These are phyloP conservation scores for Tulasnella sp. DNA, from an alignment of 768 basidiomycete genomes.

Conservation along the genomic window DNA sequence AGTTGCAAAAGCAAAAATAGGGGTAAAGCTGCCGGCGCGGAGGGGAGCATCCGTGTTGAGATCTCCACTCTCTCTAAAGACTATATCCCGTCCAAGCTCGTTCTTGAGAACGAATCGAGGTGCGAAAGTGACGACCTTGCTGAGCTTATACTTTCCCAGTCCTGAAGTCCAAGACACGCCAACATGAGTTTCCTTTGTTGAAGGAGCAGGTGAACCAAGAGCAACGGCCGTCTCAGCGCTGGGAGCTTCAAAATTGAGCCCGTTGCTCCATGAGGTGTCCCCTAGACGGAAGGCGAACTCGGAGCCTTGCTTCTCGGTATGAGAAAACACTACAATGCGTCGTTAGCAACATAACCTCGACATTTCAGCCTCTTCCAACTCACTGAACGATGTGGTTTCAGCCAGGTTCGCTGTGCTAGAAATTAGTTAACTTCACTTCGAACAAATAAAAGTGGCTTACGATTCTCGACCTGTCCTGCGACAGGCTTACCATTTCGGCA, in stretches of 20 bases:
- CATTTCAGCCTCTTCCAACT: conserved; percentile 44
- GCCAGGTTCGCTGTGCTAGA: conserved; percentile 51
- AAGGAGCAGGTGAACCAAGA: conserved; percentile 59
- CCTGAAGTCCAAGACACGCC: conserved; percentile 94
- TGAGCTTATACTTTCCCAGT: conserved; percentile 94
- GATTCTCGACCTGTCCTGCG: conserved; percentile 73
- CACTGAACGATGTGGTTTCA: conserved; percentile 77
- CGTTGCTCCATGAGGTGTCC: conserved; percentile 90
- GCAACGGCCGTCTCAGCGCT: conserved; percentile 85
- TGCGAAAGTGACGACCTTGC: conserved; percentile 87
- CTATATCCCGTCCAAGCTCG: conserved; percentile 65
- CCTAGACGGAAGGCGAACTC: conserved; percentile 81
- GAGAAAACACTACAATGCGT: conserved; percentile 72
- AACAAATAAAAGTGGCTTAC: conserved; percentile 47
- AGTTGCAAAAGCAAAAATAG: conserved; percentile 67
- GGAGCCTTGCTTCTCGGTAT: conserved; percentile 74
- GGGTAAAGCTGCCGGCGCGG: conserved; percentile 66
- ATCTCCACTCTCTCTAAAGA: conserved; percentile 84
- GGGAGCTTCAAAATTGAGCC: conserved; percentile 90
- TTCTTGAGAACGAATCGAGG: conserved; percentile 93
- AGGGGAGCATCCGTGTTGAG: conserved; percentile 64
- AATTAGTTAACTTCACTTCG: conserved; percentile 35
- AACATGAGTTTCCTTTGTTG: conserved; percentile 70
- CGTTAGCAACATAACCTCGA: conserved; percentile 9
- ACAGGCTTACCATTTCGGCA: conserved; percentile 73